phyloP scores from a whole-genome alignment of 108 stramenopile genomes.

The Fragilaria crotonensis region DNA sequence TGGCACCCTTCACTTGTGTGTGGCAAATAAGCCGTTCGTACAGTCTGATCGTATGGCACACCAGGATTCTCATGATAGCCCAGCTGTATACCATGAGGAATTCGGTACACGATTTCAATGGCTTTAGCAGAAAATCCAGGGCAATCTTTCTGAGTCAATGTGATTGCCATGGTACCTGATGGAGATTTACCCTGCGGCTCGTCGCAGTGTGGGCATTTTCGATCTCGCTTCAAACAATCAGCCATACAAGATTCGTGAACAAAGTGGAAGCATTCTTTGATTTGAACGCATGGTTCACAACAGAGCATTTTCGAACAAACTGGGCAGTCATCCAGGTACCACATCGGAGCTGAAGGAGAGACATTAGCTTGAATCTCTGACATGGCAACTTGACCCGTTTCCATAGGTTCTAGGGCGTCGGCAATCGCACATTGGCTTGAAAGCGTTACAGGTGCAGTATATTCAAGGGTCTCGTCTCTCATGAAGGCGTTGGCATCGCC shows the following conservation, averaged over 20 bases:
- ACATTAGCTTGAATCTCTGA: too few species aligned
- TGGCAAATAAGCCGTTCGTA: slow-evolving; percentile 26
- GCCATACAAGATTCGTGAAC: slow-evolving; percentile 30
- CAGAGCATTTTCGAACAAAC: too few species aligned
- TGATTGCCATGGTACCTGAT: slow-evolving; percentile 33
- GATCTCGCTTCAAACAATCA: slow-evolving; percentile 5
- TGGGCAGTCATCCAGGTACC: too few species aligned
- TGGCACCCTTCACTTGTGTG: slow-evolving; percentile 13
- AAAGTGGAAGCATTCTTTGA: slow-evolving; percentile 12
- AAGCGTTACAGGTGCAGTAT: too few species aligned
- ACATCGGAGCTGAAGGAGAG: too few species aligned
- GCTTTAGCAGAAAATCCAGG: not conserved
- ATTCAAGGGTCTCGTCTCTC: too few species aligned
- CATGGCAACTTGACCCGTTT: too few species aligned
- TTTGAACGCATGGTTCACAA: too few species aligned
- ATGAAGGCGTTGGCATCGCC: too few species aligned
- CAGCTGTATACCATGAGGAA: slow-evolving; percentile 30
- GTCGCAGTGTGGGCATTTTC: slow-evolving; percentile 18
- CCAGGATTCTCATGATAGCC: slow-evolving; percentile 35
- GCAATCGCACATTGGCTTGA: too few species aligned
- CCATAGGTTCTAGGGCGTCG: too few species aligned
- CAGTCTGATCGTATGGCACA: slow-evolving; percentile 8
- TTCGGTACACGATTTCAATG: slow-evolving; percentile 22
- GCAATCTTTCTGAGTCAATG: not conserved
- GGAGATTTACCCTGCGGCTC: slow-evolving; percentile 29